Evolutionary conservation across 2,329 filamentous ascomycete genomes (phyloP).

Genomic region (Pseudogymnoascus sp.): DNA sequence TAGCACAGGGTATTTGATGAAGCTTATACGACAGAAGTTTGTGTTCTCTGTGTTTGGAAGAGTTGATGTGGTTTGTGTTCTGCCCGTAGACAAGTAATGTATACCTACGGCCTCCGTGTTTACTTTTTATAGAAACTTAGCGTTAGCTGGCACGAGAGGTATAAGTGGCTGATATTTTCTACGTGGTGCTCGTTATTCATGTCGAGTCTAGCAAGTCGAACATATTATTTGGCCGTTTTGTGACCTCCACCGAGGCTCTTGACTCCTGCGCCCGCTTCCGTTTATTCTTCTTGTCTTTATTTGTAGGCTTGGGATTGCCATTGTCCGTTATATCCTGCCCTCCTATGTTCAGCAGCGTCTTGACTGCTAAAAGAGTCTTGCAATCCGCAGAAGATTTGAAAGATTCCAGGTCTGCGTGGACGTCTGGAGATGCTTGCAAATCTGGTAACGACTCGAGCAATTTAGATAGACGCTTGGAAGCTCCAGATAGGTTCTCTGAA

Average conservation of each 20-base stretch:
- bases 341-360: not conserved
- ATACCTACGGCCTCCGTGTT: not conserved
- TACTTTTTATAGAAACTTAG: not conserved
- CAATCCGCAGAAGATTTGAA: not conserved
- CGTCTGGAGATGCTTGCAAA: not conserved
- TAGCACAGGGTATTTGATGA: not conserved
- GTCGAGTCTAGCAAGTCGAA: not conserved
- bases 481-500: not conserved
- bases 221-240: slow-evolving; percentile 3
- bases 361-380: not conserved
- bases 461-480: not conserved
- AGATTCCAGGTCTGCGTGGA: not conserved
- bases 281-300: slow-evolving; percentile 5
- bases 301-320: not conserved
- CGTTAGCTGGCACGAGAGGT: not conserved
- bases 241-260: not conserved
- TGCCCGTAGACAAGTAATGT: not conserved
- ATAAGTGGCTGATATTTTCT: not conserved
- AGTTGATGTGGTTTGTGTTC: not conserved
- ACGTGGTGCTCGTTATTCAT: not conserved
- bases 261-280: not conserved
- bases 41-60: not conserved
- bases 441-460: not conserved
- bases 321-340: not conserved
- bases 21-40: not conserved